Evolutionary conservation across 495 filamentous ascomycete species (phyloP).

Genomic region (Sporormia fimetaria): DNA sequence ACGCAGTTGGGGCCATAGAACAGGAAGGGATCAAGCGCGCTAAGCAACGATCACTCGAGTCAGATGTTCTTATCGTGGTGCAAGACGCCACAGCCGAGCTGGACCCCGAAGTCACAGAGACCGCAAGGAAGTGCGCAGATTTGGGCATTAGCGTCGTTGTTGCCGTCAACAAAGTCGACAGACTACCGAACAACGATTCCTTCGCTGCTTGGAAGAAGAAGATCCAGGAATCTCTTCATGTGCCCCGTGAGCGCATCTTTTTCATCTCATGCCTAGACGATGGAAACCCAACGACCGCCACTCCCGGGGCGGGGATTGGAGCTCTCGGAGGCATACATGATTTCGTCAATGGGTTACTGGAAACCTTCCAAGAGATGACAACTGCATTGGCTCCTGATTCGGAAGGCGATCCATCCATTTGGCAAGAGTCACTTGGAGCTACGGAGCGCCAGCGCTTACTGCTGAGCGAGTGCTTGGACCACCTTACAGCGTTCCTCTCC

Average conservation of each 20-base stretch:
- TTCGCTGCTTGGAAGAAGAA: constrained; percentile 16
- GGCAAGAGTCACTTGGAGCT: constrained; percentile 79
- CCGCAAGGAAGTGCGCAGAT: constrained; percentile 44
- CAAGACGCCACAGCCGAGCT: constrained; percentile 31
- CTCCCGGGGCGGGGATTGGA: constrained; percentile 1
- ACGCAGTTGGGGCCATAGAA: constrained; percentile 58
- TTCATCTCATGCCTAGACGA: constrained; percentile 70
- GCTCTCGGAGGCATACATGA: constrained; percentile 57
- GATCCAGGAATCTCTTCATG: constrained; percentile 21
- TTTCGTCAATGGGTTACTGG: constrained; percentile 55
- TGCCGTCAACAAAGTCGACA: constrained; percentile 75
- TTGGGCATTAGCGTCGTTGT: constrained; percentile 53
- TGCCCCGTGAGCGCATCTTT: constrained; percentile 41
- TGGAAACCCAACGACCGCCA: constrained; percentile 21
- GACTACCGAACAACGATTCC: constrained; percentile 32
- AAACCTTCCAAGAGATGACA: constrained; percentile 64
- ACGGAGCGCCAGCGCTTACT: constrained; percentile 81
- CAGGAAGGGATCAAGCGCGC: constrained; percentile 84
- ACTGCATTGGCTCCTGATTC: constrained; percentile 37
- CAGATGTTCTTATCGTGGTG: constrained; percentile 78
- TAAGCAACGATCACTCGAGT: constrained; percentile 64
- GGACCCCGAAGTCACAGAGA: constrained; percentile 48
- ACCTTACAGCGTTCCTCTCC: constrained; percentile 58
- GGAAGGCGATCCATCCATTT: constrained; percentile 40
- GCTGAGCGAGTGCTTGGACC: constrained; percentile 54